Evolutionary conservation across 1,284 basidiomycete genomes (phyloP), one percentile per base, ranked within the genome.

Genomic region (Somion occarium): DNA sequence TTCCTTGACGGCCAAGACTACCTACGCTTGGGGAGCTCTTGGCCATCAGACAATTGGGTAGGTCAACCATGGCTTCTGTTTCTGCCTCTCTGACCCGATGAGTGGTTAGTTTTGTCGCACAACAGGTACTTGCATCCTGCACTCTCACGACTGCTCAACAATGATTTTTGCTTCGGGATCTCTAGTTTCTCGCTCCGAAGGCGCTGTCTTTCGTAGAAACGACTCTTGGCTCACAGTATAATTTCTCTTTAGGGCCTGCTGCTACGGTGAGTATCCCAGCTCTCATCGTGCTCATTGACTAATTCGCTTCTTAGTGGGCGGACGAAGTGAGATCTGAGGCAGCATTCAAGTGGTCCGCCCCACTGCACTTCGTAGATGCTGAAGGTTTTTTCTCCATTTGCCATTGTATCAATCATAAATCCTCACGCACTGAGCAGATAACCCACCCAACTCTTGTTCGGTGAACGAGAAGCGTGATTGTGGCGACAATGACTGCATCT

Each of bases 361-460:
- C 61, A 3, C 67, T 74, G 30, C 78, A 79, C 56, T 79, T 69
- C 52, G 71, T 80, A 19, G 76, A 80, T 51, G 76, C 78, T 3
- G 62, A 74, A 61, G 77, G 75, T 74, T 25, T 15, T 61, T 25
- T 38, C 26, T 3, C 18, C 44, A 18, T 34, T 15, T 34, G 30
- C 15, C 30, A 34, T 38, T 44, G 26, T 22, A 24, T 7, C 5
- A 41, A 24, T 23, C 5, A 4, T 23, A 15, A 39, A 13, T 19
- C 23, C 22, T 19, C 20, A 9, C 15, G 7, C 13, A 9, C 18
- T 20, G 11, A n/a, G 13, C 18, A 51, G 37, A 38, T 37, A 48
- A 76, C 75, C 79, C 55, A 0, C 72, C 74, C 5, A 46, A 19
- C 2, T 71, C 73, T n/a, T 79, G 78, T 61, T 77, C 73, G 20